Evolutionary conservation across 805 yeast genomes (phyloP).

Genomic region (Saccharomycopsis sp.): DNA sequence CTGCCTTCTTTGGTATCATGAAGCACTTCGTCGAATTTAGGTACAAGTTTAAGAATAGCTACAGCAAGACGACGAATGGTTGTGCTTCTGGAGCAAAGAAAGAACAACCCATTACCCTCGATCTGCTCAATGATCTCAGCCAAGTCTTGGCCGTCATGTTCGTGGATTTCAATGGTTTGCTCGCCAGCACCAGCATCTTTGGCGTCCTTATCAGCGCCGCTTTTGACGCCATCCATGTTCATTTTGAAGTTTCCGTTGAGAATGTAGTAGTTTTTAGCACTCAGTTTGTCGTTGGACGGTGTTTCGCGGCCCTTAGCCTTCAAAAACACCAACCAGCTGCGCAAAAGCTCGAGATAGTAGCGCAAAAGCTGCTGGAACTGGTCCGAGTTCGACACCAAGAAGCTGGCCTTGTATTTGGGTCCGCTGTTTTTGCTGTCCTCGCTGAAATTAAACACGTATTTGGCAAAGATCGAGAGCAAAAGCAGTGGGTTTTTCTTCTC

Average conservation of each 20-base stretch:
- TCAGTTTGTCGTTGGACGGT: slow-evolving; percentile 24
- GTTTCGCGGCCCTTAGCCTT: slow-evolving; percentile 28
- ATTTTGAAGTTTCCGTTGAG: slow-evolving; percentile 21
- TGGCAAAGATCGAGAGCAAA: slow-evolving; percentile 68
- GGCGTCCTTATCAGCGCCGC: slow-evolving; percentile 19
- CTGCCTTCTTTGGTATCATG: slow-evolving; percentile 32
- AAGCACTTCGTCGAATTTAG: slow-evolving; percentile 83
- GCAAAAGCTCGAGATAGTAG: slow-evolving; percentile 71
- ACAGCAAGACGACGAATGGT: slow-evolving; percentile 69
- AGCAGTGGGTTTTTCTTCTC: slow-evolving; percentile 61
- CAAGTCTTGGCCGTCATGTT: slow-evolving; percentile 41
- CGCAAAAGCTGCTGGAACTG: slow-evolving; percentile 55
- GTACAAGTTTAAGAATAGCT: slow-evolving; percentile 65
- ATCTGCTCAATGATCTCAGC: slow-evolving; percentile 72
- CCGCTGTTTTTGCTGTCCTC: slow-evolving; percentile 44
- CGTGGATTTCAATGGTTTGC: neutral
- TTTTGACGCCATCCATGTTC: slow-evolving; percentile 22
- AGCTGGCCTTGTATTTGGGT: slow-evolving; percentile 35
- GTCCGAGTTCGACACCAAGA: slow-evolving; percentile 43
- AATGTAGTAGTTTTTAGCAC: slow-evolving; percentile 20
- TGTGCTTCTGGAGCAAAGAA: slow-evolving; percentile 82
- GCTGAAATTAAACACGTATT: slow-evolving; percentile 71
- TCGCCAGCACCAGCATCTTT: slow-evolving; percentile 24
- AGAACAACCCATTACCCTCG: slow-evolving; percentile 92
- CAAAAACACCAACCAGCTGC: slow-evolving; percentile 74